Conservation (phyloP, 148 eudicot genomes). For the Limonium bicolor region DNA sequence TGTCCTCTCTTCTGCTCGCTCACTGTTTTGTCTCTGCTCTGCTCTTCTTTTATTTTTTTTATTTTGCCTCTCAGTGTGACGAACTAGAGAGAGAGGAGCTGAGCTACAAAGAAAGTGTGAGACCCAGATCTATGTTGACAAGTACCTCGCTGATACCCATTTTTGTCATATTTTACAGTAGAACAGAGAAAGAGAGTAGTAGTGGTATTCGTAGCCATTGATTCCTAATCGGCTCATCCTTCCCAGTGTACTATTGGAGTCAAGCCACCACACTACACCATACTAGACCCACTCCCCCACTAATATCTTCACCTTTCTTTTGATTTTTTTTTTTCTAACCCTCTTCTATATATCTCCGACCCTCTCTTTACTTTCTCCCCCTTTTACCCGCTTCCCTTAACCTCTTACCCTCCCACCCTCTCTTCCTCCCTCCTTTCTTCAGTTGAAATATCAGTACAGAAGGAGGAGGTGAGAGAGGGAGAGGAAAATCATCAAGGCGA, state of each 20-base stretch:
- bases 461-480: background rate
- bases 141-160: too few relatives aligned
- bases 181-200: conserved; percentile 1
- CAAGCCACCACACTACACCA: too few relatives aligned
- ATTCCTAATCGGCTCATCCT: conserved; percentile 8
- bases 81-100: too few relatives aligned
- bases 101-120: conserved; percentile 2
- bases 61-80: conserved; percentile 3
- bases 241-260: too few relatives aligned
- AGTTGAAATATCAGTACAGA: background rate
- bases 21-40: background rate
- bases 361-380: background rate
- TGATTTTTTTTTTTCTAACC: background rate
- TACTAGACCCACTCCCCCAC: too few relatives aligned
- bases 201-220: conserved; percentile 5
- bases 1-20: background rate
- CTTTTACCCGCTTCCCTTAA: conserved; percentile 5
- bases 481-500: background rate
- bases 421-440: background rate
- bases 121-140: background rate
- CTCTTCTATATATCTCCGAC: background rate
- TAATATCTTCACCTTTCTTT: background rate
- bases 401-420: background rate
- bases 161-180: background rate
- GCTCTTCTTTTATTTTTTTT: background rate